Base-by-base conservation (phyloP, 805 yeast species). In the Schwanniomyces polymorphus region DNA sequence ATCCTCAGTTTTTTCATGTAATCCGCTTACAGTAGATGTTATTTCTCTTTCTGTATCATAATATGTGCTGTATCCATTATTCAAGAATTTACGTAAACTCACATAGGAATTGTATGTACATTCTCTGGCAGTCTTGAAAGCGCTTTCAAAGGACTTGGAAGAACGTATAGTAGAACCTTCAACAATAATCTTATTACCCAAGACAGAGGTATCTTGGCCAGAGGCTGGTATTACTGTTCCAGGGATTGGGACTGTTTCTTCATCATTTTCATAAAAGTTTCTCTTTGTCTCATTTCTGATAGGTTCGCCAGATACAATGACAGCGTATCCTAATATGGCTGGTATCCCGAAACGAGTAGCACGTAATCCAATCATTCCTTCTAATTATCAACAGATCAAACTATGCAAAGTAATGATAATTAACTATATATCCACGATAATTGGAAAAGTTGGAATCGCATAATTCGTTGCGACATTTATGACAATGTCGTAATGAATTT, bases 1-100 rank as follows among this genome's bases (percentile, higher is more conserved):
- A 42, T 82, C 87, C 68, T 90, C 96, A 37, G 75, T 66, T 55
- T 72, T 80, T 50, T 79, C 74, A 62, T 85, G 90, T 54, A 90
- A 74, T 12, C 74, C 74, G 25, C 91, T 75, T 9, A 88, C 64
- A 1, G 92, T 84, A 27, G 74, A 62, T 7, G 88, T 78, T 43
- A 87, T 82, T 46, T 76, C 69, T 58, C 84, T 78, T 68, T 89
- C 97, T 4, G 78, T 75, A 21, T 68, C 64, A 56, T 82, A 78
- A 55, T 80, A 84, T 42, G 71, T 69, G 33, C 73, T 60, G 45
- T 85, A 76, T 7, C 75, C 73, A 14, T 67, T 68, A 52, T 83
- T 77, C 44, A 81, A 65, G 35, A 68, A 70, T n/a, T 45, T 45
- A 25, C 56, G 54, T 1, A 58, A 42, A 7, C 52, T 31, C n/a